Base-by-base conservation (phyloP, 495 filamentous ascomycete species). In the Pyrenula aspistea region DNA sequence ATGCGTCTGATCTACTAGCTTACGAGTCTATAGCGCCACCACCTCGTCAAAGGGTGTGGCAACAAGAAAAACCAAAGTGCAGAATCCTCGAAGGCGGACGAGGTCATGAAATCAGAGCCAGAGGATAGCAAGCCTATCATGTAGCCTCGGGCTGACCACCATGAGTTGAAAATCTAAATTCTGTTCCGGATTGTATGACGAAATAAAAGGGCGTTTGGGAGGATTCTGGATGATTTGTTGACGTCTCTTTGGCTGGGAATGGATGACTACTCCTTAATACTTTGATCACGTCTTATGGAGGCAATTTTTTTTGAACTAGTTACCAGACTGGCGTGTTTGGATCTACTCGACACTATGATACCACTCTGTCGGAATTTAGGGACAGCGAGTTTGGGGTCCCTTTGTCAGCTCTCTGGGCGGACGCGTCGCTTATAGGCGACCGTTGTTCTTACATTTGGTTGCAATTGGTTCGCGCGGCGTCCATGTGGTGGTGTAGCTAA, bases 41-140 rank as follows among this genome's bases (percentile, higher is more conserved):
- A 88, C 49, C 80, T 97, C 10, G 92, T 96, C 60, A 97, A 96
- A 70, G 90, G 89, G 23, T 96, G 93, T 65, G 92, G 91, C 36
- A 83, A 78, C 24, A 77, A 75, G 49, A 77, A 71, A 50, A 69
- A 69, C n/a, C 4, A 20, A 4, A 20, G 50, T 24, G 31, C 15
- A 8, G 31, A 42, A 42, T 8, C 8, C 19, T 21, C 19, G 8
- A 52, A 52, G 19, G 50, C 8, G 19, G 50, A 52, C 19, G 50
- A 20, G 8, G 19, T 20, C 10, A 52, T 52, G 50, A 52, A 24
- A 20, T 21, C 50, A 20, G 50, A 52, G 19, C 22, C 50, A 19
- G 19, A 52, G 31, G 31, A 42, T 42, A 42, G 31, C 31, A 42
- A 42, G 31, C 31, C 31, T 15, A 42, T 15, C 31, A 42, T 42